These are phyloP conservation scores for Hemileia vastatrix DNA, from an alignment of 1,284 basidiomycete species.

Conservation along the genomic window DNA sequence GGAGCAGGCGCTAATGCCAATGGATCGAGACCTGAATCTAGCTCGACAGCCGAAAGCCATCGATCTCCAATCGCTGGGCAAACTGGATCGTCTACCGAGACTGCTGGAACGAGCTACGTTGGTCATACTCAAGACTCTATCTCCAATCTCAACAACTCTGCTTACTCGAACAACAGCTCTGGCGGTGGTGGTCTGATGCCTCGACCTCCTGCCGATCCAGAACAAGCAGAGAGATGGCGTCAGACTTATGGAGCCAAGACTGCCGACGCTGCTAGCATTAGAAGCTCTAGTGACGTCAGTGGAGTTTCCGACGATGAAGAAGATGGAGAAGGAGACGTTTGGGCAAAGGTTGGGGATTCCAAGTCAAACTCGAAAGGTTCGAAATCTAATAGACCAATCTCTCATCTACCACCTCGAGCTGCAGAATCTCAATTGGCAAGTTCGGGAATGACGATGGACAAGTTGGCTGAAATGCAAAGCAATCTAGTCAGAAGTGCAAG, in stretches of 20 bases:
- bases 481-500: constrained; percentile 30
- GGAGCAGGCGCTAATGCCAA: background rate
- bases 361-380: background rate
- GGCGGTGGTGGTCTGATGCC: constrained; percentile 25
- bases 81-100: constrained; percentile 24
- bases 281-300: constrained; percentile 24
- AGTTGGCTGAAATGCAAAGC: constrained; percentile 32
- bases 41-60: constrained; percentile 22
- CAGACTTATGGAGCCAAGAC: constrained; percentile 27
- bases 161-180: background rate
- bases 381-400: constrained; percentile 21
- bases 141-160: too few relatives aligned
- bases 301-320: constrained; percentile 12
- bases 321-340: constrained; percentile 33
- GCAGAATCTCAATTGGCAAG: constrained; percentile 27
- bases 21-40: constrained; percentile 2
- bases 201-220: constrained; percentile 24
- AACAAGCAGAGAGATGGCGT: constrained; percentile 27
- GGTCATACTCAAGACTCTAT: too few relatives aligned
- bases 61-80: constrained; percentile 25
- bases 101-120: constrained; percentile 22
- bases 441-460: constrained; percentile 31
- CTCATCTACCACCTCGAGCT: constrained; percentile 23
- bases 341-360: constrained; percentile 31
- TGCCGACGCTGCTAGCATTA: constrained; percentile 25